Percentiles rank a stretch among this genome's conserved stretches.
phyloP scores from a whole-genome alignment of 2,329 filamentous ascomycete genomes.

The Chaetomium olivaceum region DNA sequence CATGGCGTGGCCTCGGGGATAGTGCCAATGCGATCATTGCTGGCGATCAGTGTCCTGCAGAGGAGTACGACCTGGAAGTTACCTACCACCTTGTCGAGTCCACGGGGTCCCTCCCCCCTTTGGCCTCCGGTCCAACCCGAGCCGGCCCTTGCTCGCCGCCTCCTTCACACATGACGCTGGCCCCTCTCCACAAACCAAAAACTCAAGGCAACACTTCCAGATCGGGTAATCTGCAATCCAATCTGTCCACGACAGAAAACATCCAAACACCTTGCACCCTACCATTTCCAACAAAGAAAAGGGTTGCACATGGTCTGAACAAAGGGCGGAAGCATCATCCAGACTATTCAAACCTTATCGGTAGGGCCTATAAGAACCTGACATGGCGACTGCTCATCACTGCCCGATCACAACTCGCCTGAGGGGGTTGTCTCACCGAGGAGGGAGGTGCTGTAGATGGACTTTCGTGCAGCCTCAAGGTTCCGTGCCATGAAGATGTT shows the following conservation, averaged over 20 bases:
- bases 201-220: constrained; percentile 3
- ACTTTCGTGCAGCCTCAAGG: not conserved
- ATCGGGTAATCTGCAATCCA: not conserved
- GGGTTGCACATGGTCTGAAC: not conserved
- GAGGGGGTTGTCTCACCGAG: not conserved
- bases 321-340: not conserved
- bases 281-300: not conserved
- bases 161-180: not conserved
- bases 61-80: constrained; percentile 1
- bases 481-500: not conserved
- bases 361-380: not conserved
- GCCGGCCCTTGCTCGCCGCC: constrained; percentile 8
- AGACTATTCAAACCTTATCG: not conserved
- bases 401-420: not conserved
- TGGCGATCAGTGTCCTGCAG: not conserved
- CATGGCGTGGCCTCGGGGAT: not conserved
- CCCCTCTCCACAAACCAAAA: constrained; percentile 7
- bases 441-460: not conserved
- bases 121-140: constrained; percentile 9
- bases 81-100: constrained; percentile 1
- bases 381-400: not conserved
- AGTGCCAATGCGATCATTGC: not conserved
- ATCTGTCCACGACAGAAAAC: not conserved
- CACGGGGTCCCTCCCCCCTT: not conserved
- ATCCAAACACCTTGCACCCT: not conserved